These are phyloP conservation scores for Brassica rapa DNA, from an alignment of 345 rosid genomes.

Conservation along the genomic window DNA sequence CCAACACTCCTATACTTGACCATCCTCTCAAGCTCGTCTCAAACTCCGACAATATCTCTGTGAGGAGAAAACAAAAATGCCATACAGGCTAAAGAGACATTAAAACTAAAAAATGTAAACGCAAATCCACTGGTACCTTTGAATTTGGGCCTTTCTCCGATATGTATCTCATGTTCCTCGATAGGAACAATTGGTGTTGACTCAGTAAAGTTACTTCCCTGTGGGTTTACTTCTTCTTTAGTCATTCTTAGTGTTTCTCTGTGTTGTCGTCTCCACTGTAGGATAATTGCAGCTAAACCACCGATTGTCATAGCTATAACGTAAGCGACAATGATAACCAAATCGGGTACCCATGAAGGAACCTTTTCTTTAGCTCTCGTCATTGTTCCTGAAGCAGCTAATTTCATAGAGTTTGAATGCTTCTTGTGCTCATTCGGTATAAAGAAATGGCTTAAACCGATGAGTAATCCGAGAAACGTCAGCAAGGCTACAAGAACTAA, in stretches of 20 bases:
- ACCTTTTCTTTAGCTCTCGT: constrained; percentile 53
- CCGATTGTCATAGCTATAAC: constrained; percentile 45
- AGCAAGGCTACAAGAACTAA: constrained; percentile 46
- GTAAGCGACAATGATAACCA: constrained; percentile 60
- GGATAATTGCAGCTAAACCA: constrained; percentile 45
- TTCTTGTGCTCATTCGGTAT: constrained; percentile 50
- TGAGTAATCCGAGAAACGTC: constrained; percentile 52
- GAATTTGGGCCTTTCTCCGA: constrained; percentile 71
- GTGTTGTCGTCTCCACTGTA: constrained; percentile 62
- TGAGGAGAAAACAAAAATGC: not conserved
- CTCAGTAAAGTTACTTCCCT: constrained; percentile 39
- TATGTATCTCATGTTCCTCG: constrained; percentile 63
- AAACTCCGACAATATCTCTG: constrained; percentile 62
- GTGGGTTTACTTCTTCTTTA: constrained; percentile 35
- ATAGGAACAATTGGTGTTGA: constrained; percentile 8
- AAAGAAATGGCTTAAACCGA: constrained; percentile 55
- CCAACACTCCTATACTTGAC: constrained; percentile 63
- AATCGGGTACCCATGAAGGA: constrained; percentile 69
- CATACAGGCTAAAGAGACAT: not conserved
- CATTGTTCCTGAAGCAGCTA: constrained; percentile 40
- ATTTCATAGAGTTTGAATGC: constrained; percentile 34
- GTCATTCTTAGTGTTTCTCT: constrained; percentile 42
- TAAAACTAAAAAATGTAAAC: not conserved
- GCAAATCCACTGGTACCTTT: constrained; percentile 49
- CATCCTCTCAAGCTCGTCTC: constrained; percentile 46